Evolutionary conservation across 2,329 filamentous ascomycete species (phyloP).

Genomic region (Bipolaris bicolor): DNA sequence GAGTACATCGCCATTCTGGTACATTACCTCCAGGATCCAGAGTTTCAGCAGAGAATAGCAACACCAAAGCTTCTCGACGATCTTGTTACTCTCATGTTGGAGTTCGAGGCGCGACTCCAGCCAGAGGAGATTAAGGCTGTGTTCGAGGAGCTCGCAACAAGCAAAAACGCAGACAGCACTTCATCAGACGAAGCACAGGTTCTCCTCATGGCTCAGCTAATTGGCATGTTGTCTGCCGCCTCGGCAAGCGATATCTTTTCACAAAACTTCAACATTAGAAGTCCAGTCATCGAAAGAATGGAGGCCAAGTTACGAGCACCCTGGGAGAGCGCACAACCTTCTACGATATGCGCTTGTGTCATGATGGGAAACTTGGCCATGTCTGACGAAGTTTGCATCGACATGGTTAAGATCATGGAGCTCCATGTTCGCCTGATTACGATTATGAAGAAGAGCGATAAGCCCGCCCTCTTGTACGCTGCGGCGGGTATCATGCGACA

Average conservation of each 20-base stretch:
- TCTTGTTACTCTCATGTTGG: slow-evolving; percentile 39
- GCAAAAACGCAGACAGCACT: slow-evolving; percentile 31
- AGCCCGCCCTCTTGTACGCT: slow-evolving; percentile 43
- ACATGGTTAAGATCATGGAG: slow-evolving; percentile 44
- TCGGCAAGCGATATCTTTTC: slow-evolving; percentile 46
- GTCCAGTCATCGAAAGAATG: slow-evolving; percentile 36
- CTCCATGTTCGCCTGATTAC: slow-evolving; percentile 38
- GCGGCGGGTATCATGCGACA: slow-evolving; percentile 48
- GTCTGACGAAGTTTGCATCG: slow-evolving; percentile 41
- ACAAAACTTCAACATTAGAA: slow-evolving; percentile 32
- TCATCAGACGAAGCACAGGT: slow-evolving; percentile 34
- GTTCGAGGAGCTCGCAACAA: slow-evolving; percentile 37
- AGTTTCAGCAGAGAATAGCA: slow-evolving; percentile 44
- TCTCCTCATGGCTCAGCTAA: slow-evolving; percentile 40
- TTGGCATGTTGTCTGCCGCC: slow-evolving; percentile 40
- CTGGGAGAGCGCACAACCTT: slow-evolving; percentile 27
- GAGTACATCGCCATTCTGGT: slow-evolving; percentile 42
- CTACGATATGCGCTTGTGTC: slow-evolving; percentile 44
- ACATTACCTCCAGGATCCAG: slow-evolving; percentile 45
- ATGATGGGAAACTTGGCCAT: slow-evolving; percentile 49
- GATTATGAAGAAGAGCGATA: slow-evolving; percentile 34
- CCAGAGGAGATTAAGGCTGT: slow-evolving; percentile 35
- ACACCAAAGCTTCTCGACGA: slow-evolving; percentile 36
- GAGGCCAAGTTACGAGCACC: slow-evolving; percentile 32
- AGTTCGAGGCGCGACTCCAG: slow-evolving; percentile 39